Conservation (phyloP, 768 basidiomycete genomes). For the Agrocybe praecox region DNA sequence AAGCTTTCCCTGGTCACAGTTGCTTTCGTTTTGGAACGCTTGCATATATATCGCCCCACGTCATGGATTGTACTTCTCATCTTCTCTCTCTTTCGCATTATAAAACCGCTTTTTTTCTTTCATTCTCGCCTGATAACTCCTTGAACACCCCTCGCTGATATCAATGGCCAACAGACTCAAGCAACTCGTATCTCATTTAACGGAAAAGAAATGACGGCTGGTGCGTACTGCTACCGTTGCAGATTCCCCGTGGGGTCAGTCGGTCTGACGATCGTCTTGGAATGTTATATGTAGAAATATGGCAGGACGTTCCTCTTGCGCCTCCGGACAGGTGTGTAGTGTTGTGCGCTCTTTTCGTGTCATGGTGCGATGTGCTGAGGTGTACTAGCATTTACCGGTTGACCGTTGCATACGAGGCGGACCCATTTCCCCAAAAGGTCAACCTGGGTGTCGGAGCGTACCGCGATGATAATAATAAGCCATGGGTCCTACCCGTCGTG, state of each 20-base stretch:
- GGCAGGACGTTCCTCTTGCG: slow-evolving; percentile 78
- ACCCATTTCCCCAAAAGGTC: slow-evolving; percentile 75
- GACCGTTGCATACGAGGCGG: slow-evolving; percentile 86
- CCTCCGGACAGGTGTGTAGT: slow-evolving; percentile 74
- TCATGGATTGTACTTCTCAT: neutral
- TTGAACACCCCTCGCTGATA: neutral
- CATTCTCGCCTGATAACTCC: neutral
- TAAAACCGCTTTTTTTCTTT: neutral
- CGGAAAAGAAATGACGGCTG: slow-evolving; percentile 52
- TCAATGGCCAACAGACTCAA: slow-evolving; percentile 56
- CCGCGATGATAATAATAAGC: slow-evolving; percentile 83
- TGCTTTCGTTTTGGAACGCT: slow-evolving; percentile 17
- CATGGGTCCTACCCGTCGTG: slow-evolving; percentile 92
- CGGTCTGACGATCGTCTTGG: slow-evolving; percentile 3
- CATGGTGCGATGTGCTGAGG: neutral
- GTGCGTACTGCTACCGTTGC: slow-evolving; percentile 36
- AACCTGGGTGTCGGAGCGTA: slow-evolving; percentile 95
- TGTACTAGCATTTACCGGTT: slow-evolving; percentile 81
- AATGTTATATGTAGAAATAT: slow-evolving; percentile 63
- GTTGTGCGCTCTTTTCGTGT: neutral
- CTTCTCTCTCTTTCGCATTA: neutral
- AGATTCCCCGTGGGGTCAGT: slow-evolving; percentile 11
- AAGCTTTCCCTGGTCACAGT: slow-evolving; percentile 8
- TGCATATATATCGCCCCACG: neutral
- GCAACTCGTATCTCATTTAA: slow-evolving; percentile 60